Evolutionary conservation across 768 basidiomycete genomes (phyloP).

Genomic region (Amanita molliuscula): DNA sequence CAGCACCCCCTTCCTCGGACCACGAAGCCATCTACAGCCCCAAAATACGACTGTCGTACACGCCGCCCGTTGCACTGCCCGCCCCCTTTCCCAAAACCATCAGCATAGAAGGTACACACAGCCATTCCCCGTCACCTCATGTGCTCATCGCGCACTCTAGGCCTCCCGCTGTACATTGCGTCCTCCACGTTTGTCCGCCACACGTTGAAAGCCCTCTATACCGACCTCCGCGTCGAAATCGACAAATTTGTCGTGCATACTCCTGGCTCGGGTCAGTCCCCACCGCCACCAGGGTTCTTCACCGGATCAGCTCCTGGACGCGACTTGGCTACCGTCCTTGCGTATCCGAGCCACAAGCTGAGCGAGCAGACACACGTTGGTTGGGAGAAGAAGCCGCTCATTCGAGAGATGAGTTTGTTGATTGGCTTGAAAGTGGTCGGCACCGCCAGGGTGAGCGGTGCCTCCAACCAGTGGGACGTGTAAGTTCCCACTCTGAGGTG

Average conservation of each 20-base stretch:
- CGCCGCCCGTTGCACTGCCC: conserved; percentile 56
- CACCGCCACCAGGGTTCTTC: conserved; percentile 1
- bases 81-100: conserved; percentile 61
- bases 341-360: conserved; percentile 7
- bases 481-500: conserved; percentile 25
- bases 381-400: conserved; percentile 16
- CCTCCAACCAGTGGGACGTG: conserved; percentile 64
- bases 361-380: not conserved
- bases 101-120: conserved; percentile 52
- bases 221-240: conserved; percentile 49
- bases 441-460: conserved; percentile 51
- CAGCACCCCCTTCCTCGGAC: conserved; percentile 1
- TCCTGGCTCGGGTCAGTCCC: conserved; percentile 10
- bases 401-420: conserved; percentile 48
- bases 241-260: conserved; percentile 35
- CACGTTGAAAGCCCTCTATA: conserved; percentile 67
- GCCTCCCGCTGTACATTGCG: conserved; percentile 62
- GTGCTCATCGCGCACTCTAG: conserved; percentile 21
- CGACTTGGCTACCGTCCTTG: not conserved
- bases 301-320: not conserved
- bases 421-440: conserved; percentile 50
- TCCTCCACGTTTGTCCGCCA: conserved; percentile 63
- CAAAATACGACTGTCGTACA: conserved; percentile 52
- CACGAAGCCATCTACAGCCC: conserved; percentile 52
- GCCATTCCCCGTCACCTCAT: not conserved